Evolutionary conservation across 257 asterid species (phyloP).

Genomic region (Gardenia jasminoides): DNA sequence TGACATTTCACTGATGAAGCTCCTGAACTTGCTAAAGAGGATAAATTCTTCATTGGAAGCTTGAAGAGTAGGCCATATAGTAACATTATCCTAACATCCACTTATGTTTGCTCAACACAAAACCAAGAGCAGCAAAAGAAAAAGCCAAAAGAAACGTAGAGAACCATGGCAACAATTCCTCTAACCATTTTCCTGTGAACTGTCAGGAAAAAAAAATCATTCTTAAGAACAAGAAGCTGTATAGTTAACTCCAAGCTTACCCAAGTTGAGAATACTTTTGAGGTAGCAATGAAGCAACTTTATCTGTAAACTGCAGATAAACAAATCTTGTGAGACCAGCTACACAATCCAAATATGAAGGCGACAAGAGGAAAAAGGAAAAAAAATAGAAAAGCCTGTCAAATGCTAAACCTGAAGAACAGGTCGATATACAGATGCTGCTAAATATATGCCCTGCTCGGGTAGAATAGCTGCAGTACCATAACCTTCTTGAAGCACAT

Average conservation of each 20-base stretch:
- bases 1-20: background rate
- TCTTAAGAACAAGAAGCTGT: conserved; percentile 3
- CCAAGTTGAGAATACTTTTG: conserved; percentile 86
- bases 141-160: background rate
- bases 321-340: conserved; percentile 22
- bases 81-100: background rate
- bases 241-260: conserved; percentile 47
- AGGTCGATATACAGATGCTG: conserved; percentile 95
- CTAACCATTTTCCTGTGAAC: background rate
- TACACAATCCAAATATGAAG: background rate
- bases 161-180: background rate
- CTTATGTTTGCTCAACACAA: background rate
- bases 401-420: conserved; percentile 73
- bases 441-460: conserved; percentile 95
- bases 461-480: conserved; percentile 90
- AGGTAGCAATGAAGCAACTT: conserved; percentile 94
- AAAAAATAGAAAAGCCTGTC: background rate
- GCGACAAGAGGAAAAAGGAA: background rate
- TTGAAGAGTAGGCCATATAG: background rate
- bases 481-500: conserved; percentile 95
- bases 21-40: background rate
- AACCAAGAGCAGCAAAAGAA: background rate
- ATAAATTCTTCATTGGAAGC: background rate
- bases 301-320: conserved; percentile 80
- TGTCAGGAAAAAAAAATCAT: background rate